These are phyloP conservation scores for Lineolata rhizophorae DNA, from an alignment of 495 filamentous ascomycete genomes.

Conservation along the genomic window DNA sequence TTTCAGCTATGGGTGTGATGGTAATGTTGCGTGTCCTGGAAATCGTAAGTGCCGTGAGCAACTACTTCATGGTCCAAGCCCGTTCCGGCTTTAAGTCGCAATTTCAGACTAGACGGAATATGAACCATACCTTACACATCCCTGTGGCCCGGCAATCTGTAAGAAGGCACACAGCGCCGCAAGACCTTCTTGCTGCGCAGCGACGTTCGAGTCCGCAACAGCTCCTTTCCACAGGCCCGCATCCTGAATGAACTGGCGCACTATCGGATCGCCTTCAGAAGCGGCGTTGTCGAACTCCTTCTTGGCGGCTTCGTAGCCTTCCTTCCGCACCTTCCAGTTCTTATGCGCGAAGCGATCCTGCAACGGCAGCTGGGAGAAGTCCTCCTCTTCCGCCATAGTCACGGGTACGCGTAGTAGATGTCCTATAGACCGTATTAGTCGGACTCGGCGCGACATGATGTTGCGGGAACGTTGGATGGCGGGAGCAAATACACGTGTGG, in stretches of 20 bases:
- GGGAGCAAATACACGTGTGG: too few relatives aligned
- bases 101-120: too few relatives aligned
- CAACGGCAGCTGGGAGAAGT: slow-evolving; percentile 62
- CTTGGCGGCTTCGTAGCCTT: slow-evolving; percentile 80
- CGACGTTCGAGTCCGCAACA: slow-evolving; percentile 89
- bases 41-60: slow-evolving; percentile 1
- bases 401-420: slow-evolving; percentile 4
- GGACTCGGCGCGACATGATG: not conserved
- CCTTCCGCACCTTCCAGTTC: slow-evolving; percentile 95
- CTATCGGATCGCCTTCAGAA: slow-evolving; percentile 71
- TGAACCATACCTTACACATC: slow-evolving; percentile 40
- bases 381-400: slow-evolving; percentile 56
- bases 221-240: slow-evolving; percentile 76
- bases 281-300: slow-evolving; percentile 67
- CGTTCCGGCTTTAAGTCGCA: too few relatives aligned
- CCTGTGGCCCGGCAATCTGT: slow-evolving; percentile 61
- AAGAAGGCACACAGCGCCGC: slow-evolving; percentile 71
- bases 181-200: slow-evolving; percentile 85
- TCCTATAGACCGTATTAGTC: slow-evolving; percentile 6
- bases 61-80: too few relatives aligned
- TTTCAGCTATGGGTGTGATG: slow-evolving; percentile 64
- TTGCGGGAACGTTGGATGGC: too few relatives aligned
- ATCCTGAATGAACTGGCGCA: slow-evolving; percentile 70
- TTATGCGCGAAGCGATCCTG: slow-evolving; percentile 76
- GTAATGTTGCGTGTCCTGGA: slow-evolving; percentile 50